Evolutionary conservation across 2,329 filamentous ascomycete species (phyloP).

Genomic region (Amauroascus verrucosus): DNA sequence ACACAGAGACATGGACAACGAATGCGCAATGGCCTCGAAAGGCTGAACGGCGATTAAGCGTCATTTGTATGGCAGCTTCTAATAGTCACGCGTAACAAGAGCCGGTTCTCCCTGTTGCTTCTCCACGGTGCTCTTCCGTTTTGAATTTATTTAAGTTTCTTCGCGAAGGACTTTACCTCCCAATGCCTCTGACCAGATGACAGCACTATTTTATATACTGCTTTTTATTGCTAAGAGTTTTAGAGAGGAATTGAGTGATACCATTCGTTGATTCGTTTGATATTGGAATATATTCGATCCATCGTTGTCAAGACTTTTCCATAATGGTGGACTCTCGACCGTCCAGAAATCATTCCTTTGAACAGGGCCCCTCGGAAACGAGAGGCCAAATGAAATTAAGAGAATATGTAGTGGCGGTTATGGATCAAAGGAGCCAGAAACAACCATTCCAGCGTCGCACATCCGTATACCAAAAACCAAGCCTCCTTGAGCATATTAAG

Average conservation of each 20-base stretch:
- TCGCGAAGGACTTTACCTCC: no score
- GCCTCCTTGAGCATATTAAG: slow-evolving; percentile 24
- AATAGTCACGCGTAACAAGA: background rate
- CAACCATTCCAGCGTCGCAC: slow-evolving; percentile 23
- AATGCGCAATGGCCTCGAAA: background rate
- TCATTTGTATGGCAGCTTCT: background rate
- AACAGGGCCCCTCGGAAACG: background rate
- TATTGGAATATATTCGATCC: background rate
- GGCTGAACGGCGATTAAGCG: background rate
- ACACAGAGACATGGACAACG: background rate
- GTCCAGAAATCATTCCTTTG: slow-evolving; percentile 7
- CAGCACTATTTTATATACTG: background rate
- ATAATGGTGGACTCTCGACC: background rate
- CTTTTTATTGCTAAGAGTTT: background rate
- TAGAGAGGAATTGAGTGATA: background rate
- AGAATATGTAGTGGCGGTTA: slow-evolving; percentile 13
- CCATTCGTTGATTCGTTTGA: background rate
- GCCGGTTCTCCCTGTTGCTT: background rate
- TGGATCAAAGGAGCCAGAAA: slow-evolving; percentile 10
- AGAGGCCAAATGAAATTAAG: slow-evolving; percentile 6
- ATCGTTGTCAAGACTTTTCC: background rate
- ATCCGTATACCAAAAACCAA: slow-evolving; percentile 28
- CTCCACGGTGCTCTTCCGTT: background rate
- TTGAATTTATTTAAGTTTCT: background rate
- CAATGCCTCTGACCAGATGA: background rate